A percentile compares a stretch with the other conserved stretches of the same genome.
These are phyloP conservation scores for Talaromyces sp. DNA, from an alignment of 2,329 filamentous ascomycete species.

Conservation along the genomic window DNA sequence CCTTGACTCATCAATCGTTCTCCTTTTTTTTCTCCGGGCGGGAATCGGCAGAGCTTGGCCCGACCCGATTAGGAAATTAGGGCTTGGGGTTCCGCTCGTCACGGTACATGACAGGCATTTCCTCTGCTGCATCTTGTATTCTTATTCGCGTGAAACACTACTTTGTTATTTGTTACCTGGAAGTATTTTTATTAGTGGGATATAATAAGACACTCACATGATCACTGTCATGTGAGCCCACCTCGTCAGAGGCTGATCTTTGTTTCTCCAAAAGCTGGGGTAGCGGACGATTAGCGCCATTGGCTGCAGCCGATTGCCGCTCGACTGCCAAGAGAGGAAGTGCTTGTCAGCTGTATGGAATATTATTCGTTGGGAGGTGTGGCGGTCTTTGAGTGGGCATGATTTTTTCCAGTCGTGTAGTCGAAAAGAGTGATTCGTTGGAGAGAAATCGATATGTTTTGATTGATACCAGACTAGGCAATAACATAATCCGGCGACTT, in stretches of 20 bases:
- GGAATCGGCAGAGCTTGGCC: not conserved
- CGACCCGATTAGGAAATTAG: constrained; percentile 1
- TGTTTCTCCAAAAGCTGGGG: not conserved
- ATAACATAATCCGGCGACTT: too few species aligned
- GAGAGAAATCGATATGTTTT: not conserved
- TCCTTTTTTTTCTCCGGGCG: not conserved
- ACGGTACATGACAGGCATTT: not conserved
- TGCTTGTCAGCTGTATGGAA: not conserved
- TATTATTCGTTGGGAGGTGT: not conserved
- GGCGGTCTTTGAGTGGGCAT: not conserved
- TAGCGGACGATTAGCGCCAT: not conserved
- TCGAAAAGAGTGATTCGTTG: not conserved
- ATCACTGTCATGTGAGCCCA: not conserved
- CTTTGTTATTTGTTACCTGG: not conserved
- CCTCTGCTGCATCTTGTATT: not conserved
- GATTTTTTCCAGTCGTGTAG: too few species aligned
- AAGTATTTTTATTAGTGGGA: not conserved
- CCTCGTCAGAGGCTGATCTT: not conserved
- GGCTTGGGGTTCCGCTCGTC: constrained; percentile 3
- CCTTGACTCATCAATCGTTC: not conserved
- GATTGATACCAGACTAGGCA: not conserved
- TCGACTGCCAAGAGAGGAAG: not conserved
- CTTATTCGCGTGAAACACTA: not conserved
- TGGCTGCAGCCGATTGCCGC: not conserved
- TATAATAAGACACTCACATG: not conserved